Evolutionary conservation across 2,329 filamentous ascomycete species (phyloP).

Genomic region (Xylogone sp.): DNA sequence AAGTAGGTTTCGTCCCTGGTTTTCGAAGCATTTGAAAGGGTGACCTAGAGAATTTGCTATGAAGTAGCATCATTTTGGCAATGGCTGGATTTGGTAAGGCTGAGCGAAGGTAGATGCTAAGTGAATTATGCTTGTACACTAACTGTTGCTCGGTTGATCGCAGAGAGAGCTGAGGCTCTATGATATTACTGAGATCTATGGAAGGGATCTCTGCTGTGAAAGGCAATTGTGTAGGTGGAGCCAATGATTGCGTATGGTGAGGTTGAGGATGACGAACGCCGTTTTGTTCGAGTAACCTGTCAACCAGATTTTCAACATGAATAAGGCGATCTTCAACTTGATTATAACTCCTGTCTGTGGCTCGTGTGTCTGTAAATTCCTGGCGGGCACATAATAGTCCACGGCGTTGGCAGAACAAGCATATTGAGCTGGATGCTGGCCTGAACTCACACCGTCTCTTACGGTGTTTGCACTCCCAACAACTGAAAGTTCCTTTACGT

Average conservation of each 20-base stretch:
- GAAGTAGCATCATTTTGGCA: not conserved
- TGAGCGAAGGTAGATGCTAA: not conserved
- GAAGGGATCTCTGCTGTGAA: no score
- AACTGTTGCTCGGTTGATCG: not conserved
- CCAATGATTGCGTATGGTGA: not conserved
- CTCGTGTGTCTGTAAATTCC: slow-evolving; percentile 29
- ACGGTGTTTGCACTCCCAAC: slow-evolving; percentile 53
- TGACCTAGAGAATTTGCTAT: not conserved
- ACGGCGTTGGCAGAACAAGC: slow-evolving; percentile 39
- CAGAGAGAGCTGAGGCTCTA: no score
- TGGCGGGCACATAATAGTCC: slow-evolving; percentile 43
- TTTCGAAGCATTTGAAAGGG: not conserved
- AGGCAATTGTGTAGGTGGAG: not conserved
- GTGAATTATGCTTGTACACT: not conserved
- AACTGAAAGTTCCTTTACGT: slow-evolving; percentile 50
- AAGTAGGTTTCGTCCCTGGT: not conserved
- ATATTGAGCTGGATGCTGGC: slow-evolving; percentile 27
- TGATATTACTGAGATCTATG: no score
- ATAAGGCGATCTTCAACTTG: slow-evolving; percentile 36
- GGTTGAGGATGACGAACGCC: not conserved
- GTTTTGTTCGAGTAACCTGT: slow-evolving; percentile 32
- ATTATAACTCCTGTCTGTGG: not conserved
- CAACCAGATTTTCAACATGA: slow-evolving; percentile 43
- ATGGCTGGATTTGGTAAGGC: not conserved
- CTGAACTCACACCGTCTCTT: slow-evolving; percentile 47